A percentile compares a stretch with the other conserved stretches of the same genome.
Conservation (phyloP, 1,139 yeast genomes). For the Pichia sp. region DNA sequence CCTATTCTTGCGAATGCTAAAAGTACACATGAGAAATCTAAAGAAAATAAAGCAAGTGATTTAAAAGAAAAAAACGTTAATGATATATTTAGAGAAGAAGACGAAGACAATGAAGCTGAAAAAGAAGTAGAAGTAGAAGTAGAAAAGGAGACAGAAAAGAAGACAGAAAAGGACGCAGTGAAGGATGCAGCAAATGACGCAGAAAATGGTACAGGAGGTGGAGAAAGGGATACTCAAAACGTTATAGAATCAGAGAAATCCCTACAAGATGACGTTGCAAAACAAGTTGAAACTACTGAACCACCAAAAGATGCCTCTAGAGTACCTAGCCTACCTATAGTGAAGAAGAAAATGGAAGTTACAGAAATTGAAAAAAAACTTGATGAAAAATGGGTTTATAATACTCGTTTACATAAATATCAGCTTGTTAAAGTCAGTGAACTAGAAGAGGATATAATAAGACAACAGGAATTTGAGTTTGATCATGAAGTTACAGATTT, state of each 20-base stretch:
- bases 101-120: background rate
- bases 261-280: no score
- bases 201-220: background rate
- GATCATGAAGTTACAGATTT: conserved; percentile 11
- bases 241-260: no score
- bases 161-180: no score
- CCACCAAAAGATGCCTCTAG: background rate
- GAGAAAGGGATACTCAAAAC: no score
- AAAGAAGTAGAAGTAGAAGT: no score
- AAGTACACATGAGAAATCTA: background rate
- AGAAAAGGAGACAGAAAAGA: no score
- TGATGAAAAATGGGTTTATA: conserved; percentile 7
- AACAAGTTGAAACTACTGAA: background rate
- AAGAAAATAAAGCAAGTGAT: background rate
- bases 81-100: background rate
- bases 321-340: background rate
- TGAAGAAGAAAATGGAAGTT: conserved; percentile 1
- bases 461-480: conserved; percentile 7
- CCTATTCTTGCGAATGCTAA: background rate
- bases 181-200: no score
- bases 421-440: conserved; percentile 6
- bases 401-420: background rate
- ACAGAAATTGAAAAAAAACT: conserved; percentile 4
- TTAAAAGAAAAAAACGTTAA: conserved; percentile 1
- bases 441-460: conserved; percentile 1